Evolutionary conservation across 106 monocot genomes (phyloP).

Genomic region (Posidonia australis): DNA sequence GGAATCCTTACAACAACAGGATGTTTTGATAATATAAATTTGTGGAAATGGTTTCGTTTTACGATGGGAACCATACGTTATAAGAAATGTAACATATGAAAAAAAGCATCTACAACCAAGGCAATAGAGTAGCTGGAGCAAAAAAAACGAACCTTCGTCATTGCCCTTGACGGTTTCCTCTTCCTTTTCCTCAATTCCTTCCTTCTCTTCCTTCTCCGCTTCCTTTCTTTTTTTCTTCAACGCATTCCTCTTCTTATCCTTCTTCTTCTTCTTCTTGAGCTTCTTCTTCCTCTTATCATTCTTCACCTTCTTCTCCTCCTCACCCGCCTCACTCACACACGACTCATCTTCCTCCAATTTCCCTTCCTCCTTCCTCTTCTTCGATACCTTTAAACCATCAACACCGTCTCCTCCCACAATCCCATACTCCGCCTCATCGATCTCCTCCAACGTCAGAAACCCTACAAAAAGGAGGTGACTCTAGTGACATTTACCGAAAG

Average conservation of each 20-base stretch:
- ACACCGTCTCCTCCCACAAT: conserved; percentile 19
- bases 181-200: neutral
- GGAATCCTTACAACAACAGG: neutral
- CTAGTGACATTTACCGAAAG: neutral
- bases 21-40: neutral
- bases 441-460: conserved; percentile 83
- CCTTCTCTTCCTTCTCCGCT: neutral
- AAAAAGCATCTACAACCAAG: neutral
- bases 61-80: too few species aligned
- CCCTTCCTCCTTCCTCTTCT: conserved; percentile 38
- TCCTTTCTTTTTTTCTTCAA: conserved; percentile 12
- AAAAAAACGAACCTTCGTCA: neutral
- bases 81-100: too few species aligned
- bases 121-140: neutral
- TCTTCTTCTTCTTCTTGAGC: conserved; percentile 13
- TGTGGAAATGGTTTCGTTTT: too few species aligned
- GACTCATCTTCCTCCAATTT: conserved; percentile 6
- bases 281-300: conserved; percentile 24
- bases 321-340: conserved; percentile 3
- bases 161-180: neutral
- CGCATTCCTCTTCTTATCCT: conserved; percentile 25
- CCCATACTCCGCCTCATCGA: conserved; percentile 69
- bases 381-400: conserved; percentile 5
- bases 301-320: conserved; percentile 8
- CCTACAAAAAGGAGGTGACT: conserved; percentile 25